A percentile compares a stretch with the other conserved stretches of the same genome.
Evolutionary conservation across 495 filamentous ascomycete species (phyloP).

Genomic region (Penicillium antarcticum): DNA sequence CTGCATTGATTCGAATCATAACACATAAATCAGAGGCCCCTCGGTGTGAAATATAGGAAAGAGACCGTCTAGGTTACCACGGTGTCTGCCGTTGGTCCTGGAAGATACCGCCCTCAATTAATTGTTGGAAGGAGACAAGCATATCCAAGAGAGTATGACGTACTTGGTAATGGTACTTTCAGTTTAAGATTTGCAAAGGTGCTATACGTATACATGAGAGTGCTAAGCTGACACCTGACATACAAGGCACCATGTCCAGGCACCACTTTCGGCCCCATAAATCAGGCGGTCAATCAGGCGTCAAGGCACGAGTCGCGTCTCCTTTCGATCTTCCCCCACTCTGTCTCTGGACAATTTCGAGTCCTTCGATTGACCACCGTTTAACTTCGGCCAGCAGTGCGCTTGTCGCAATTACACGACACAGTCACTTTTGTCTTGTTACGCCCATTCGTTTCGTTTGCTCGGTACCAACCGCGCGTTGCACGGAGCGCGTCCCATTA

Average conservation of each 20-base stretch:
- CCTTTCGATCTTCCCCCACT: not conserved
- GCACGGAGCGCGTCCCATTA: conserved; percentile 24
- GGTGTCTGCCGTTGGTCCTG: too few relatives aligned
- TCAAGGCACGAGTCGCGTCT: conserved; percentile 8
- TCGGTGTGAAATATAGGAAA: too few relatives aligned
- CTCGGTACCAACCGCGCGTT: conserved; percentile 25
- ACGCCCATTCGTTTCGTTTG: not conserved
- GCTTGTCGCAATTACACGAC: not conserved
- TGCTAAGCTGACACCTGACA: not conserved
- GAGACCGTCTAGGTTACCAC: too few relatives aligned
- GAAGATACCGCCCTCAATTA: too few relatives aligned
- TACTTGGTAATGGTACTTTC: too few relatives aligned
- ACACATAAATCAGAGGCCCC: too few relatives aligned
- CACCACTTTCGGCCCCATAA: not conserved
- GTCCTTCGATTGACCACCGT: not conserved
- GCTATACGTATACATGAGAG: too few relatives aligned
- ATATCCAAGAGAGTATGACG: too few relatives aligned
- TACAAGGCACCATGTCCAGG: not conserved
- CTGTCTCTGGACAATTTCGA: not conserved
- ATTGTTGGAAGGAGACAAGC: too few relatives aligned
- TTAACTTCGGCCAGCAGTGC: not conserved
- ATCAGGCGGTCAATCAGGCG: not conserved
- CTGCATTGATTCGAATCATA: too few relatives aligned
- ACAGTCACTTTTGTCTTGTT: not conserved
- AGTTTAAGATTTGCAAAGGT: too few relatives aligned